phyloP scores from a whole-genome alignment of 768 basidiomycete species.

The Amanita jacksonii region DNA sequence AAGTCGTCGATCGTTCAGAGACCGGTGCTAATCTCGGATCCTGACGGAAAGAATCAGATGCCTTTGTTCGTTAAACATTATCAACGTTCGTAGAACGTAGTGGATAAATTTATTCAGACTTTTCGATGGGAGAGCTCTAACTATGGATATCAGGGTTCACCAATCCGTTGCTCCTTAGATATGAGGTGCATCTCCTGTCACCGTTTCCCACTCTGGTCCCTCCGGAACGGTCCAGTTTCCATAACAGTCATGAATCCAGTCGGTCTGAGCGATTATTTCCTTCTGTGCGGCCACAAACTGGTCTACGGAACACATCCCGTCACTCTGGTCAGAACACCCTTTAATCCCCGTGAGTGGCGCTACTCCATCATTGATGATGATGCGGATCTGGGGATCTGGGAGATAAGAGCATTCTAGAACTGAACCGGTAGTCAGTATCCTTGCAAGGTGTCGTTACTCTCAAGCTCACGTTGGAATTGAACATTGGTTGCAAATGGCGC shows the following conservation, averaged over 20 bases:
- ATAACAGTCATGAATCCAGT: slow-evolving; percentile 69
- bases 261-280: slow-evolving; percentile 51
- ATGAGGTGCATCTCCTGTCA: slow-evolving; percentile 57
- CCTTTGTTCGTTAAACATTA: slow-evolving; percentile 32
- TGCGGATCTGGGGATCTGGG: slow-evolving; percentile 54
- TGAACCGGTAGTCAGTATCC: slow-evolving; percentile 23
- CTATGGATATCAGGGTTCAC: no score
- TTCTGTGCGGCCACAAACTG: slow-evolving; percentile 65
- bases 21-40: slow-evolving; percentile 36
- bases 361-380: slow-evolving; percentile 85
- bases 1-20: slow-evolving; percentile 28
- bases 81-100: background rate
- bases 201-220: slow-evolving; percentile 64
- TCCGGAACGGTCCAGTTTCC: slow-evolving; percentile 67
- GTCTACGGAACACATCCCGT: slow-evolving; percentile 71
- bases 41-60: slow-evolving; percentile 31
- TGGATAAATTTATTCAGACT: no score
- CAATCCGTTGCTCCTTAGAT: no score
- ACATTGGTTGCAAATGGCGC: slow-evolving; percentile 86
- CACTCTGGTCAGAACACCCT: slow-evolving; percentile 61
- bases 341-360: slow-evolving; percentile 69
- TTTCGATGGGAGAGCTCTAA: no score
- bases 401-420: slow-evolving; percentile 52
- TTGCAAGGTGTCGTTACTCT: no score
- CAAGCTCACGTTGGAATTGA: slow-evolving; percentile 70